phyloP scores from a whole-genome alignment of 768 basidiomycete species.

The Tulasnella sp. region DNA sequence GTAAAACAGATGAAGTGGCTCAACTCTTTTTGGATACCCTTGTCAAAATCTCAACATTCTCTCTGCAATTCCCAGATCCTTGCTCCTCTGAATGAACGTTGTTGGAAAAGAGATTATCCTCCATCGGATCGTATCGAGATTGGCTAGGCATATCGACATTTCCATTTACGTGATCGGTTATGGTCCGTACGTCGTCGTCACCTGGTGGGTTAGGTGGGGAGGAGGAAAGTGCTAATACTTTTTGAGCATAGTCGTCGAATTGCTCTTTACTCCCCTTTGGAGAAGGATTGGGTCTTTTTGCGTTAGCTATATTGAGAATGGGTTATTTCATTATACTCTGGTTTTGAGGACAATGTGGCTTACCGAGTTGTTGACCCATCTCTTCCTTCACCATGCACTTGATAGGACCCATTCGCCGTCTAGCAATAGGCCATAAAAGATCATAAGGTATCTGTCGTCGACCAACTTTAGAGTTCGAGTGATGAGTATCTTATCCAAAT shows the following conservation, averaged over 20 bases:
- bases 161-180: too few species aligned
- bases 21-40: constrained; percentile 78
- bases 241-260: constrained; percentile 11
- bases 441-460: constrained; percentile 57
- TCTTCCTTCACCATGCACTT: constrained; percentile 24
- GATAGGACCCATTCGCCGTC: constrained; percentile 23
- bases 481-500: background rate
- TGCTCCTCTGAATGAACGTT: too few species aligned
- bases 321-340: background rate
- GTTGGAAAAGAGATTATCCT: too few species aligned
- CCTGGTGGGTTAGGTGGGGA: background rate
- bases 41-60: constrained; percentile 84
- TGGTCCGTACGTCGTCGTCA: constrained; percentile 6
- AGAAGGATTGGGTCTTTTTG: background rate
- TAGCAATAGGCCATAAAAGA: constrained; percentile 62
- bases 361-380: background rate
- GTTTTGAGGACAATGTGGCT: background rate
- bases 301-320: too few species aligned
- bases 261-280: background rate
- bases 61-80: constrained; percentile 49
- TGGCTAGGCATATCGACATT: background rate
- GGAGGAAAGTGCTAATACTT: background rate
- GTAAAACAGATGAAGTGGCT: background rate
- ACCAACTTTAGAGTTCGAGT: constrained; percentile 28
- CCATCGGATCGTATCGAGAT: too few species aligned